Base-by-base conservation (phyloP, 1,284 basidiomycete genomes). In the Apiotrichum akiyoshidainum region DNA sequence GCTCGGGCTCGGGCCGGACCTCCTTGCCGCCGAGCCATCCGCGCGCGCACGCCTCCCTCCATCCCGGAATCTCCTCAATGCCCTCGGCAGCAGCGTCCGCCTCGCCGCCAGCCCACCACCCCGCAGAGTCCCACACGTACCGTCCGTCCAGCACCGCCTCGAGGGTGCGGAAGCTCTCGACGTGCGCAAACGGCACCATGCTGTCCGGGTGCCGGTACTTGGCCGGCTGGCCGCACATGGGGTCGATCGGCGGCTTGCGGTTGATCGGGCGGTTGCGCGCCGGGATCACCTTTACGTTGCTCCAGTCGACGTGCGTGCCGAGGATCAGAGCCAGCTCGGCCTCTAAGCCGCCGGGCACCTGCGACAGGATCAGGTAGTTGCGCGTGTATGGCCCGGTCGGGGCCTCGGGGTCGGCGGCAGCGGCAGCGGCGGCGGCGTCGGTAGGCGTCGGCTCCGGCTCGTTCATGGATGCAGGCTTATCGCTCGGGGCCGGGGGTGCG, bases 221-320 rank as follows among this genome's bases (percentile, higher is more conserved):
- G 0, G 81, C 81, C 0, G 76, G 72, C 7, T 76, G 67, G 14
- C 81, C 81, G 0, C 80, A 81, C 51, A 82, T 71, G 1, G 79
- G 79, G 60, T 81, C 82, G 21, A 73, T 66, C 4, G 73, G 72
- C 37, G 63, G 67, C 31, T 65, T 65, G 14, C 73, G 68, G 54
- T 69, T 75, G 49, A 78, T 68, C 5, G 78, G 78, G 4, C 79
- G 66, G 55, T 77, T 78, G 2, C 79, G 74, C 1, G 72, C 64
- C 0, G 78, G 76, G 2, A 80, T 75, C 21, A 76, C 69, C 21
- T 72, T 64, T 35, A 77, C 66, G 34, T 69, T 54, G 26, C 72
- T 70, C 81, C 81, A 82, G 35, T 74, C 68, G 40, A 75, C 75
- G 59, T 82, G 81, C 21, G 73, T 66, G 14, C 81, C 81, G 2